These are phyloP conservation scores for Vaccinium corymbosum DNA, from an alignment of 148 eudicot genomes.

Conservation along the genomic window DNA sequence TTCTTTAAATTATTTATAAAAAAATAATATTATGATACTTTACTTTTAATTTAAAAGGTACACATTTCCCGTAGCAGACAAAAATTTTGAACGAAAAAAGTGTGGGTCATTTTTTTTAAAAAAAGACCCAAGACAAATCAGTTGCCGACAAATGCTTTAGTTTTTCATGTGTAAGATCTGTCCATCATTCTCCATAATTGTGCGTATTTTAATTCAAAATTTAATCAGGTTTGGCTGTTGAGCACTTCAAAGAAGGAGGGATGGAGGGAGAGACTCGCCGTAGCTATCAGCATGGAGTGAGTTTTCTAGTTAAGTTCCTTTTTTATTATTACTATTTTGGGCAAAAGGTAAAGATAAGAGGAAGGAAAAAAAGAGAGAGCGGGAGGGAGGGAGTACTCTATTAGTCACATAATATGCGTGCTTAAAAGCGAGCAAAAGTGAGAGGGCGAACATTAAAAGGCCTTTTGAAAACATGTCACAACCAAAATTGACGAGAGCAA, in stretches of 20 bases:
- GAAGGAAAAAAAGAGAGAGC: neutral
- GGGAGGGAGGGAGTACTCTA: too few species aligned
- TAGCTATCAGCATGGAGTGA: neutral
- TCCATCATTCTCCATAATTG: slow-evolving; percentile 8
- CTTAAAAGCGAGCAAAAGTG: too few species aligned
- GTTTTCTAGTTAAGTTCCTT: too few species aligned
- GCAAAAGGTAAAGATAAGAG: neutral
- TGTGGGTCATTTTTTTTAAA: neutral
- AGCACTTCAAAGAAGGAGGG: neutral
- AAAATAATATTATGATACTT: neutral
- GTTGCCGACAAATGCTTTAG: neutral
- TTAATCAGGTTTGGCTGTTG: slow-evolving; percentile 15
- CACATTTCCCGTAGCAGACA: neutral
- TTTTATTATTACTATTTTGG: neutral
- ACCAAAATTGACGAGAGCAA: neutral
- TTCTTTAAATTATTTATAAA: neutral
- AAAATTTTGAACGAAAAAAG: neutral
- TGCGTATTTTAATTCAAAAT: slow-evolving; percentile 8
- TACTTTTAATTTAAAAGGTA: too few species aligned
- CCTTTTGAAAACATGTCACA: neutral
- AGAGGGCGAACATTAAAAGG: too few species aligned
- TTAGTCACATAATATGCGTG: too few species aligned
- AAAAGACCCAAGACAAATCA: neutral
- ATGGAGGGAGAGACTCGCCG: neutral
- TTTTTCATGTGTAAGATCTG: neutral